A percentile compares a stretch with the other conserved stretches of the same genome.
Evolutionary conservation across 495 filamentous ascomycete species (phyloP).

Genomic region (Penicillium tannophilum): DNA sequence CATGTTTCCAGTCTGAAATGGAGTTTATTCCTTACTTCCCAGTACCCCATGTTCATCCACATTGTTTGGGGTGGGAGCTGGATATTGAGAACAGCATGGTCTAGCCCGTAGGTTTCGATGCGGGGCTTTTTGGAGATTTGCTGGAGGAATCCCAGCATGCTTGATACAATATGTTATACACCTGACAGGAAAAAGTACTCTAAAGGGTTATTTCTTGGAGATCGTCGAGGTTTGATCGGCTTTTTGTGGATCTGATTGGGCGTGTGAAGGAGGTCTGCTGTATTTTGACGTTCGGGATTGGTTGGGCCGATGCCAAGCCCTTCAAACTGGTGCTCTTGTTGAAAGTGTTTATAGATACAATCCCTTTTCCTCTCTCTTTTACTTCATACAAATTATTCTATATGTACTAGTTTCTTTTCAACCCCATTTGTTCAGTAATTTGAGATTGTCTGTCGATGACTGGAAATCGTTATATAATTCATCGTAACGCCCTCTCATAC

Average conservation of each 20-base stretch:
- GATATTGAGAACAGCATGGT: conserved; percentile 23
- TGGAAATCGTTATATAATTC: no score
- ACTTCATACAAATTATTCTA: no score
- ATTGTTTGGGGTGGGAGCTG: conserved; percentile 16
- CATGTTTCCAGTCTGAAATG: neutral
- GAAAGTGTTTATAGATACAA: no score
- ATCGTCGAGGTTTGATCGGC: neutral
- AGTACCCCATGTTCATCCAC: conserved; percentile 29
- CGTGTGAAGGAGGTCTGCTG: neutral
- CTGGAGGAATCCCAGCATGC: neutral
- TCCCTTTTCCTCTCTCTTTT: no score
- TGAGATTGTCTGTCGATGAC: no score
- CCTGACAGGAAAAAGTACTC: no score
- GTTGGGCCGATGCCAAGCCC: neutral
- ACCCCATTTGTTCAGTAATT: no score
- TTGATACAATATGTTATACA: neutral
- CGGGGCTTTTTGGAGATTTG: conserved; percentile 3
- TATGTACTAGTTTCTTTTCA: no score
- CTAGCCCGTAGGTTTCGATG: conserved; percentile 17
- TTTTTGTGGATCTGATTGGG: neutral
- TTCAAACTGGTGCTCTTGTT: no score
- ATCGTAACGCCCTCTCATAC: no score
- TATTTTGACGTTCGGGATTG: neutral
- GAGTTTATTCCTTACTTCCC: conserved; percentile 13
- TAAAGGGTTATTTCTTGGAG: neutral